Evolutionary conservation across 2,329 filamentous ascomycete species (phyloP).

Genomic region (Aschersonia sp.): DNA sequence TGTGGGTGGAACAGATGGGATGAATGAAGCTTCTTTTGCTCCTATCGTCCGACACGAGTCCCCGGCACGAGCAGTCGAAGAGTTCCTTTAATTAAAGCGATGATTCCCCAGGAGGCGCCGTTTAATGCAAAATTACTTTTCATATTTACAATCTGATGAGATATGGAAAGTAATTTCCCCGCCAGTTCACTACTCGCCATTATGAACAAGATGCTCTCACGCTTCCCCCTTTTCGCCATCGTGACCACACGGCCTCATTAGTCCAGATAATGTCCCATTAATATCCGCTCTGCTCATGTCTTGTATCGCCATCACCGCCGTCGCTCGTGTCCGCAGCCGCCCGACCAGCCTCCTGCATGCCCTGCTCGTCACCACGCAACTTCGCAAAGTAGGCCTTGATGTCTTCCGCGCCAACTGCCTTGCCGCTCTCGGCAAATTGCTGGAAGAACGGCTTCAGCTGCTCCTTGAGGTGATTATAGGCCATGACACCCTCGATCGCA

Average conservation of each 20-base stretch:
- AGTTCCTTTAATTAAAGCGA: too few species aligned
- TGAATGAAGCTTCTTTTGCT: too few species aligned
- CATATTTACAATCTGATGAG: too few species aligned
- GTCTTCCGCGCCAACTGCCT: slow-evolving; percentile 83
- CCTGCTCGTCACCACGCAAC: slow-evolving; percentile 73
- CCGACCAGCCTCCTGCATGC: slow-evolving; percentile 47
- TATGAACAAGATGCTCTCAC: too few species aligned
- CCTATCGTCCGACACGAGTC: too few species aligned
- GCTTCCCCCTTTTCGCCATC: too few species aligned
- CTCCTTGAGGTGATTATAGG: slow-evolving; percentile 91
- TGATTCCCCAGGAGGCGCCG: too few species aligned
- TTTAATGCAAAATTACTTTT: too few species aligned
- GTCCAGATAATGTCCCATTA: slow-evolving; percentile 10
- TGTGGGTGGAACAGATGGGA: too few species aligned
- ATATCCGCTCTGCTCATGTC: slow-evolving; percentile 40
- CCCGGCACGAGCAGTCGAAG: too few species aligned
- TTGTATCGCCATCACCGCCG: slow-evolving; percentile 18
- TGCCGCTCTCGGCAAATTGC: slow-evolving; percentile 83
- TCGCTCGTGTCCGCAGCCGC: slow-evolving; percentile 26
- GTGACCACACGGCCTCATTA: neutral
- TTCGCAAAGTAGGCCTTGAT: slow-evolving; percentile 96
- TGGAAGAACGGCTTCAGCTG: slow-evolving; percentile 91
- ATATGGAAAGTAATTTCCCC: too few species aligned
- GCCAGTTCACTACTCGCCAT: too few species aligned
- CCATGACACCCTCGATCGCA: slow-evolving; percentile 95